Conservation (phyloP, 805 yeast species). For the Yamadazyma insecticola region DNA sequence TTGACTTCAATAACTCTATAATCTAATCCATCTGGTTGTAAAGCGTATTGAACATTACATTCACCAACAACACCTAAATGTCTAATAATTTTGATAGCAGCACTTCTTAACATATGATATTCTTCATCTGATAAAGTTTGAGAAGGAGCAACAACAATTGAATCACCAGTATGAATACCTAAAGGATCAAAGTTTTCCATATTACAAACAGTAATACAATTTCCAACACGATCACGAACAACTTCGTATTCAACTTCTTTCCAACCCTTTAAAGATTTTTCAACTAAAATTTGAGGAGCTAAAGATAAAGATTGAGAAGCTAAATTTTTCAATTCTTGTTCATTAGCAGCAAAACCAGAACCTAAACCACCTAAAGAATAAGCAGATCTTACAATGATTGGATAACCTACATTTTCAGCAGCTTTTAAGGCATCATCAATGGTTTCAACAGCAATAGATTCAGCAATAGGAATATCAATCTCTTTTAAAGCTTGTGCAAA, state of each 20-base stretch:
- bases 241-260: constrained; percentile 98
- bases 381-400: constrained; percentile 96
- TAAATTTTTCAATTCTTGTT: constrained; percentile 75
- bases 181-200: constrained; percentile 99
- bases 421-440: constrained; percentile 82
- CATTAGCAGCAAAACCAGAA: constrained; percentile 93
- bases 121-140: constrained; percentile 96
- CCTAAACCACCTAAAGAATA: constrained; percentile 97
- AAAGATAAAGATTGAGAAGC: constrained; percentile 85
- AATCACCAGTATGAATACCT: constrained; percentile 98
- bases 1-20: constrained; percentile 97
- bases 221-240: constrained; percentile 94
- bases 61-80: constrained; percentile 99
- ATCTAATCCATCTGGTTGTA: constrained; percentile 93
- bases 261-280: constrained; percentile 98
- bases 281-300: constrained; percentile 93
- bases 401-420: constrained; percentile 84
- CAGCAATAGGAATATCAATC: constrained; percentile 94
- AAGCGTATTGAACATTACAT: constrained; percentile 96
- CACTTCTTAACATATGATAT: constrained; percentile 94
- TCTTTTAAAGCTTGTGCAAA: constrained; percentile 94
- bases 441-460: constrained; percentile 77
- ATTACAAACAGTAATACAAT: constrained; percentile 98
- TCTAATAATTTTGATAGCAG: constrained; percentile 95
- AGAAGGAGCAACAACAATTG: constrained; percentile 97